Evolutionary conservation across 495 filamentous ascomycete species (phyloP), one percentile per base, ranked within the genome.

Genomic region (Amniculicola lignicola): DNA sequence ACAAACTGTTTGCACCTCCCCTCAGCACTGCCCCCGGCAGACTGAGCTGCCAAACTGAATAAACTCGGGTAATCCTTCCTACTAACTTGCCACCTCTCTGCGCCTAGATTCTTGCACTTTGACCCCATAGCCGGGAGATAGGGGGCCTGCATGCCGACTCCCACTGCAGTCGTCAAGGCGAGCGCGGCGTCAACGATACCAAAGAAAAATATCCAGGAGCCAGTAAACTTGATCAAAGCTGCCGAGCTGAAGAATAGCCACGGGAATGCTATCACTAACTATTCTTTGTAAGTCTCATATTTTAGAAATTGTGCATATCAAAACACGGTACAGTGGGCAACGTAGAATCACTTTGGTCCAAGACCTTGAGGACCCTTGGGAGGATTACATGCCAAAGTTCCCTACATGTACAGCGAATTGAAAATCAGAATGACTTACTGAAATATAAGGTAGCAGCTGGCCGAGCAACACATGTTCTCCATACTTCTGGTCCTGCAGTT

Each of bases 141-240:
- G 24, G 10, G n/a, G 25, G 16, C 60, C 47, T 63, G 52, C 0
- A 59, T 11, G 19, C 23, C 44, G 11, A 47, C 16, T 15, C 60
- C 55, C 25, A 47, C 18, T 2, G 11, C 18, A 12, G 51, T 18
- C 3, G 24, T 37, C 4, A 63, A 3, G 5, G 43, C 42, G 18
- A 63, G 54, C 11, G 19, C 22, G 5, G 59, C 38, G 25, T 63
- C 60, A 25, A 55, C 22, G 12, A 63, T 1, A 24, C 60, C 60
- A 15, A 37, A 31, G 9, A 51, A 4, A n/a, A 63, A 41, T 3
- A 63, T 44, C 29, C 33, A 38, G 7, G 28, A 24, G 12, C 60
- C 44, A 45, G 38, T 43, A 16, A 11, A 51, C 33, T 10, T 16
- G 14, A 40, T 16, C 12, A 62, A 27, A 14, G 57, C 39, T 39